These are phyloP conservation scores for Gigaspora rosea DNA, from an alignment of 192 early-diverging fungal species.

Conservation along the genomic window DNA sequence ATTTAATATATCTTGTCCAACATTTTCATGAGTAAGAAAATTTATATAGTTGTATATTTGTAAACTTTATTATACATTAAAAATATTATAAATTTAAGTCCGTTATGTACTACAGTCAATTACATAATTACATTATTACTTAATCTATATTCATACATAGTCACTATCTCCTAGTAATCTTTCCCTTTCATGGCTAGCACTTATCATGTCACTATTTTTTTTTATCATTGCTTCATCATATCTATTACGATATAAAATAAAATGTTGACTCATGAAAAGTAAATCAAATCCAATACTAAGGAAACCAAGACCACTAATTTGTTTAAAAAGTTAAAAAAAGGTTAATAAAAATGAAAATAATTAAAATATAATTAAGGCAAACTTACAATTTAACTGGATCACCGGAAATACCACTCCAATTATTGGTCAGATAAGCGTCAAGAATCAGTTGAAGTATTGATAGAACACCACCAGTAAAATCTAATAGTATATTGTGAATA, in stretches of 20 bases:
- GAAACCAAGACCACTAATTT: conserved; percentile 70
- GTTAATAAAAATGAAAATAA: too few species aligned
- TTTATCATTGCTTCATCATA: conserved; percentile 24
- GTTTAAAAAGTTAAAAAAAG: too few species aligned
- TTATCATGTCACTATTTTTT: neutral
- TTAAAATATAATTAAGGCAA: too few species aligned
- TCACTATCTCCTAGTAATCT: too few species aligned
- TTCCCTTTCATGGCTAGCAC: neutral
- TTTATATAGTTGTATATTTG: too few species aligned
- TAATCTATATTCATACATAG: too few species aligned
- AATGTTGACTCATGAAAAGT: conserved; percentile 83
- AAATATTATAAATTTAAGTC: too few species aligned
- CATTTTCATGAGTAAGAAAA: too few species aligned
- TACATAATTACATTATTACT: too few species aligned
- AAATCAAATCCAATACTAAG: conserved; percentile 80
- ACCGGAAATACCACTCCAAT: conserved; percentile 62
- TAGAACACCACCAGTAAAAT: conserved; percentile 80
- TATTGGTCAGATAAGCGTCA: conserved; percentile 63
- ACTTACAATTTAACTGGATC: conserved; percentile 66
- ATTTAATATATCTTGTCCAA: too few species aligned
- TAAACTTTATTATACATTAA: too few species aligned
- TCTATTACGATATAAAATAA: conserved; percentile 65
- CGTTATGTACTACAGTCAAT: too few species aligned
- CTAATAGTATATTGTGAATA: conserved; percentile 85
- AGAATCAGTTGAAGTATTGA: conserved; percentile 77